A percentile compares a stretch with the other conserved stretches of the same genome.
phyloP scores from a whole-genome alignment of 2,329 filamentous ascomycete genomes.

The Blastomyces percursus region DNA sequence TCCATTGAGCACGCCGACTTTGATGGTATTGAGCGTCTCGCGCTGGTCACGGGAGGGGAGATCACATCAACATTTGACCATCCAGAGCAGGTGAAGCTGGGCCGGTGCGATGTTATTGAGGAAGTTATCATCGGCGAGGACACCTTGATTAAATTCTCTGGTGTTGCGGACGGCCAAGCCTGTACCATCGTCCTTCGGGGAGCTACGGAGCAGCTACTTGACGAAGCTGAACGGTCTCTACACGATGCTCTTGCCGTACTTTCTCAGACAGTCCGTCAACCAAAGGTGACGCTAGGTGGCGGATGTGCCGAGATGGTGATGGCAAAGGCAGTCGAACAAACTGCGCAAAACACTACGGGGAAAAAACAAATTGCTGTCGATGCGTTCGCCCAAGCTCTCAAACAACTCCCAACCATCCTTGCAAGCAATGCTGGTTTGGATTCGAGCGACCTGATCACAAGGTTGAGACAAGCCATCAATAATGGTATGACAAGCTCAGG shows the following conservation, averaged over 20 bases:
- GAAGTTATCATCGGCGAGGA: conserved; percentile 98
- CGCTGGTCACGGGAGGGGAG: conserved; percentile 91
- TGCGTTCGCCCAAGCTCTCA: conserved; percentile 75
- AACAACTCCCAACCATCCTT: conserved; percentile 90
- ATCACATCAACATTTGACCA: conserved; percentile 98
- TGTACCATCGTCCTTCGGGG: conserved; percentile 96
- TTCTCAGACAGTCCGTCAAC: conserved; percentile 91
- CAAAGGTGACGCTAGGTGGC: conserved; percentile 84
- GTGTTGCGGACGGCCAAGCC: conserved; percentile 82
- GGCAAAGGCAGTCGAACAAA: conserved; percentile 93
- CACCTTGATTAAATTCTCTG: conserved; percentile 93
- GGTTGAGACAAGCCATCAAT: conserved; percentile 87
- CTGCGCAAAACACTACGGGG: conserved; percentile 85
- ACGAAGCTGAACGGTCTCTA: conserved; percentile 90
- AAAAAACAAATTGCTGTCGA: conserved; percentile 94
- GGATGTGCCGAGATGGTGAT: conserved; percentile 98
- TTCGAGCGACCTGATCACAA: conserved; percentile 83
- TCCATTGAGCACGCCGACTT: conserved; percentile 99
- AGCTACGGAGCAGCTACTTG: conserved; percentile 90
- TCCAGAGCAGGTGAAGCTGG: conserved; percentile 91
- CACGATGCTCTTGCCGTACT: conserved; percentile 94
- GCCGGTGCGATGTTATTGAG: conserved; percentile 89
- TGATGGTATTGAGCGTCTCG: conserved; percentile 89
- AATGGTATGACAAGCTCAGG: conserved; percentile 88
- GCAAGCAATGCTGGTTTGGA: conserved; percentile 96